These are phyloP conservation scores for Claviceps cyperi DNA, from an alignment of 2,329 filamentous ascomycete genomes.

Conservation along the genomic window DNA sequence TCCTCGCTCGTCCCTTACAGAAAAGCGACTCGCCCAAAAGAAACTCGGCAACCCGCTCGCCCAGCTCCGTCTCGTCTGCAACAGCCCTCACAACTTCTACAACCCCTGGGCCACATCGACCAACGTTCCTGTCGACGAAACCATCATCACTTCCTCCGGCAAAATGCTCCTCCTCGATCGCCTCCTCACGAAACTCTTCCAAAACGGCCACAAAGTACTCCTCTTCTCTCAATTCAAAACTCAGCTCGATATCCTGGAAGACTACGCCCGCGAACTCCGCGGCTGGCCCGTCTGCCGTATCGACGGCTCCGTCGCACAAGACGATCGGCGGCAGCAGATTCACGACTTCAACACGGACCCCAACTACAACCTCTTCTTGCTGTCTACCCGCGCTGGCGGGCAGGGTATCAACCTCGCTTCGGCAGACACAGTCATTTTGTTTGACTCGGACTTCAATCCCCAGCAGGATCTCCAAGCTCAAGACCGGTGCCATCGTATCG, in stretches of 20 bases:
- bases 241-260: slow-evolving; percentile 78
- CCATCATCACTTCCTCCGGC: slow-evolving; percentile 71
- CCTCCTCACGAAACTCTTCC: slow-evolving; percentile 61
- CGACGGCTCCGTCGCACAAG: slow-evolving; percentile 72
- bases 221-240: slow-evolving; percentile 97
- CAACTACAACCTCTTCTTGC: slow-evolving; percentile 61
- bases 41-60: slow-evolving; percentile 88
- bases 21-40: slow-evolving; percentile 77
- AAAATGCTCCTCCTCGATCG: slow-evolving; percentile 94
- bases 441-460: slow-evolving; percentile 84
- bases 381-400: slow-evolving; percentile 83
- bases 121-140: slow-evolving; percentile 54
- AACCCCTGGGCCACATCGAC: slow-evolving; percentile 62
- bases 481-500: slow-evolving; percentile 88
- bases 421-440: slow-evolving; percentile 85
- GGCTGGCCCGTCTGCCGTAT: slow-evolving; percentile 77
- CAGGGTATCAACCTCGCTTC: slow-evolving; percentile 89
- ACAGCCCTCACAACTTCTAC: slow-evolving; percentile 93
- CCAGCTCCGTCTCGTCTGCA: slow-evolving; percentile 83
- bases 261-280: slow-evolving; percentile 66
- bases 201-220: slow-evolving; percentile 70
- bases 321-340: slow-evolving; percentile 55
- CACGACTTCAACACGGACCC: slow-evolving; percentile 55
- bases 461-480: slow-evolving; percentile 95
- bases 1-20: slow-evolving; percentile 20